Evolutionary conservation across 768 basidiomycete genomes (phyloP), one percentile per base, ranked within the genome.

Genomic region (Strobilomyces dryophilus): DNA sequence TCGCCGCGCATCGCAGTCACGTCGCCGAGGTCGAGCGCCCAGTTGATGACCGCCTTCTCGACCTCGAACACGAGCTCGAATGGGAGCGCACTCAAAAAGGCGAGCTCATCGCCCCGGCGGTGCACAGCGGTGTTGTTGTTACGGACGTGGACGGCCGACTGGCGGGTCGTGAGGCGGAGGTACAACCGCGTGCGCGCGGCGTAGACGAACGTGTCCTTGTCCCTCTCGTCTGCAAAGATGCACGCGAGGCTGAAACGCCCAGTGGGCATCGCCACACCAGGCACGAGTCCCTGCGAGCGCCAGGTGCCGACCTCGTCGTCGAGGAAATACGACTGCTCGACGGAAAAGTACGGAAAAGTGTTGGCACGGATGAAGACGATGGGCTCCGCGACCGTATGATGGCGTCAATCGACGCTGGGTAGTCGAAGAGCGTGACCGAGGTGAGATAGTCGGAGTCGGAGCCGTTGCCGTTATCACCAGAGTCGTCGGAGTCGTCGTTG

Each of bases 21-120:
- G n/a, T 69, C 64, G 0, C 6, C 8, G 1, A 51, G 45, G 32
- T 55, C 66, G 11, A 75, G 57, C 11, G 67, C 53, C 45, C 62
- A 63, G 42, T 59, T 66, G 34, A 55, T 52, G n/a, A 72, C 45
- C 0, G 73, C 71, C 47, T 74, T 75, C 27, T 75, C 71, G 6
- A 71, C 58, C 45, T 73, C 71, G 43, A 74, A 75, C 15, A 68
- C 74, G 15, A 75, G 61, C 31, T 62, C 58, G 41, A 74, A 74
- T 5, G 65, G 61, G 5, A 75, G 42, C 2, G 54, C 47, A 2
- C 41, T 18, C 36, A 76, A 60, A 43, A 68, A 45, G 20, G 66
- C 56, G 21, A 75, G 55, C 14, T 44, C 27, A 27, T 40, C 44
- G 8, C 29, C 29, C 29, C 29, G 29, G 29, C 44, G 21, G 12